Evolutionary conservation across 805 yeast species (phyloP), one percentile per base, ranked within the genome.

Genomic region (Metschnikowia colocasiae): DNA sequence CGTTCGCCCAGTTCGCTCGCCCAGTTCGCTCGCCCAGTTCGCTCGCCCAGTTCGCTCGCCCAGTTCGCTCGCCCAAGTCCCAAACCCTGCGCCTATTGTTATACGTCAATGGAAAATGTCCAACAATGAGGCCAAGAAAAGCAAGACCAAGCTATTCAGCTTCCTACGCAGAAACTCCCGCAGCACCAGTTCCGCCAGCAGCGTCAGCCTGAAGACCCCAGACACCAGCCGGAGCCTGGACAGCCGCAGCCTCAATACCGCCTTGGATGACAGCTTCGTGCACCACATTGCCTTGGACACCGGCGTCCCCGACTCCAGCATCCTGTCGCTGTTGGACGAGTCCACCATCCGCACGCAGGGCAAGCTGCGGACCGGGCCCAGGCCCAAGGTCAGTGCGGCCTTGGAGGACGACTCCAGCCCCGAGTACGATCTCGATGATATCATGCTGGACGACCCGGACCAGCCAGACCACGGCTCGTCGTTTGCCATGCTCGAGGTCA

Each of bases 381-480:
- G n/a, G 4, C 15, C 13, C 38, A 22, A 35, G 16, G 25, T 16
- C 18, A 3, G 12, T 4, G 6, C 13, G 16, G 41, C 35, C 12
- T 46, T 31, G 34, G 53, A 52, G 16, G 50, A 45, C 37, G 51
- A 48, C 12, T 47, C 51, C 9, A 47, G 46, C 22, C 47, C 46
- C 22, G 58, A 52, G 42, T 44, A 45, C 23, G 56, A 54, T 18
- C 45, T 43, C 19, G 49, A 45, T 25, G 58, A 52, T 13, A 41
- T 52, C 35, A 39, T 53, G 43, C 57, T 52, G 56, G 58, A 54
- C 39, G 52, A 49, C 36, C 51, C 45, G 34, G 53, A 39, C 47
- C 31, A 49, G 16, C 30, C 31, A 8, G 45, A 59, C 41, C 59
- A 55, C 31, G 53, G 51, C 42, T 46, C 55, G 32, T 20, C 49